These are phyloP conservation scores for Cylindrotheca fusiformis DNA, from an alignment of 108 stramenopile species.

Conservation along the genomic window DNA sequence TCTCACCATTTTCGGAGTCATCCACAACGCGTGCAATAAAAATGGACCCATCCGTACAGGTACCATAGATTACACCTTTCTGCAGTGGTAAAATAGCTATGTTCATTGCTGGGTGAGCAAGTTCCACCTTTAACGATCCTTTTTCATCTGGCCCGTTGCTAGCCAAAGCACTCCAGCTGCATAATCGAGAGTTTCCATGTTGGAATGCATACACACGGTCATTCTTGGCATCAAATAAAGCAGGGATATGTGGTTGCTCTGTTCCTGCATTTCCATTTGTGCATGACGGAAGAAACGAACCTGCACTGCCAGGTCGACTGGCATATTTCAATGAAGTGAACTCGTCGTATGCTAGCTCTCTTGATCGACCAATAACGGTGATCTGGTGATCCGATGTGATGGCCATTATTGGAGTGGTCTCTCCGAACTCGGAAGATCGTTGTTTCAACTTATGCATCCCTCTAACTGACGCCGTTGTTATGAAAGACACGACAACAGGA, in stretches of 20 bases:
- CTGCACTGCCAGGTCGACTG: conserved; percentile 30
- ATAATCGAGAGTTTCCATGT: conserved; percentile 25
- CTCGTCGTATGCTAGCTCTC: conserved; percentile 20
- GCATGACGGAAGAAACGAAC: conserved; percentile 22
- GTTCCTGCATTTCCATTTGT: not conserved
- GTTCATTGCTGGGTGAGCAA: conserved; percentile 16
- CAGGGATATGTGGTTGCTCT: conserved; percentile 21
- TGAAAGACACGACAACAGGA: conserved; percentile 14
- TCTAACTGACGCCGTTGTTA: conserved; percentile 19
- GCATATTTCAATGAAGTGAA: conserved; percentile 22
- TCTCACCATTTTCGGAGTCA: not conserved
- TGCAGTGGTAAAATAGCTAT: conserved; percentile 26
- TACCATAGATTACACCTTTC: conserved; percentile 31
- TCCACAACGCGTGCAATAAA: conserved; percentile 22
- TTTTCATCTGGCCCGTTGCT: conserved; percentile 31
- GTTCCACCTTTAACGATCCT: conserved; percentile 11
- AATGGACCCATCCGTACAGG: conserved; percentile 25
- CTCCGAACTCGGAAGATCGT: conserved; percentile 18
- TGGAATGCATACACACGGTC: conserved; percentile 40
- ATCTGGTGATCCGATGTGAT: conserved; percentile 35
- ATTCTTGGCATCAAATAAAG: conserved; percentile 34
- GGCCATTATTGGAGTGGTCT: conserved; percentile 15
- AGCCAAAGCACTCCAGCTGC: conserved; percentile 22
- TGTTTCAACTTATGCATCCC: conserved; percentile 24
- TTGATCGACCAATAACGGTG: conserved; percentile 22